Base-by-base conservation (phyloP, 371 early-diverging fungal genomes). In the Funneliformis caledonium region DNA sequence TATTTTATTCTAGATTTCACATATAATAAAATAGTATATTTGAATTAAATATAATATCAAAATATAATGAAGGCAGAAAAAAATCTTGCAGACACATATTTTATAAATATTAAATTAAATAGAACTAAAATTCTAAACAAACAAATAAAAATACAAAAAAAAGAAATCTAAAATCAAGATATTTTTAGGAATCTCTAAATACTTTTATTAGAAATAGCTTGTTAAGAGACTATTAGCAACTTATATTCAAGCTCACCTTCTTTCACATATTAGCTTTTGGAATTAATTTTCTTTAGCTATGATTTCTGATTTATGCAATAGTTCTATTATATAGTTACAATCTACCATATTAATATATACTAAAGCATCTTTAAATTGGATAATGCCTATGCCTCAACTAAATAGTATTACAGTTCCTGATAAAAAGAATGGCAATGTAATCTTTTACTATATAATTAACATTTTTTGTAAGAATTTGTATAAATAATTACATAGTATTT, bases 1-100 rank as follows among this genome's bases (percentile, higher is more conserved):
- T 65, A 2, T 33, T 65, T 33, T 65, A 26, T 65, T 33, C 10
- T 37, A 65, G 67, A 67, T 67, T 16, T 37, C 67, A 67, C 33
- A 67, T 67, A 42, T 42, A 31, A 67, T 67, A 67, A 67, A 67
- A 67, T 42, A 42, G 0, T 67, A 67, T 37, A n/a, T 67, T 26
- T 4, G 43, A 67, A 33, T 67, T 33, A 42, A 42, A 5, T 67
- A 42, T 67, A 42, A 67, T n/a, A n/a, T n/a, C 8, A 26, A 33
- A 11, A 67, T 37, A 67, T 67, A 33, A 37, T 67, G 37, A 37
- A 26, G 26, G 68, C 43, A 37, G 42, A 12, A 67, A 67, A 67
- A 37, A 11, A 42, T 67, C 33, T 67, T 67, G 42, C 10, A 2
- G 68, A 16, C 11, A 67, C 43, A 9, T 67, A 31, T 14, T 31